These are phyloP conservation scores for Kwoniella heveanensis DNA, from an alignment of 768 basidiomycete species.

Conservation along the genomic window DNA sequence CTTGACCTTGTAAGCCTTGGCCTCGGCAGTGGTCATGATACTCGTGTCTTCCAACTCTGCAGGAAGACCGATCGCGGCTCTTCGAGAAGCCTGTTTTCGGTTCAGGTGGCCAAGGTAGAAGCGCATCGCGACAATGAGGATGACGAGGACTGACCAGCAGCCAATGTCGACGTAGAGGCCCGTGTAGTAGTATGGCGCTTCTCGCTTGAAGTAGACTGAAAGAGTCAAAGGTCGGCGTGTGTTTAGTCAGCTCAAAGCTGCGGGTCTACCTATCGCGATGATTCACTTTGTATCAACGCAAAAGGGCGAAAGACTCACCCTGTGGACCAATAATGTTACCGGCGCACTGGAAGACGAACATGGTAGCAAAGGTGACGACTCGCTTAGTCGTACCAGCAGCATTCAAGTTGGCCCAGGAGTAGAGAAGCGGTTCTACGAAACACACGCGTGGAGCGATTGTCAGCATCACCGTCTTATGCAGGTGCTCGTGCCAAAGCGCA, in stretches of 20 bases:
- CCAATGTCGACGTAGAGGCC: constrained; percentile 51
- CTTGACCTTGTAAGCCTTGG: constrained; percentile 43
- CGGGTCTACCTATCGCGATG: too few relatives aligned
- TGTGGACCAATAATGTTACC: constrained; percentile 47
- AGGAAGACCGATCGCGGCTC: constrained; percentile 44
- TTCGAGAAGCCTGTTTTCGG: constrained; percentile 37
- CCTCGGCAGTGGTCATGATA: constrained; percentile 47
- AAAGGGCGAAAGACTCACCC: constrained; percentile 3
- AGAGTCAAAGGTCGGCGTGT: neutral
- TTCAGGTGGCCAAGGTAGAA: constrained; percentile 45
- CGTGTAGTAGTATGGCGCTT: constrained; percentile 47
- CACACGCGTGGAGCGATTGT: too few relatives aligned
- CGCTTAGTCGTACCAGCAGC: constrained; percentile 49
- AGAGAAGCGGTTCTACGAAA: constrained; percentile 13
- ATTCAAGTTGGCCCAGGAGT: constrained; percentile 49
- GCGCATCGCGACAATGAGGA: constrained; percentile 43
- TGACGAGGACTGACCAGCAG: constrained; percentile 42
- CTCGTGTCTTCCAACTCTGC: constrained; percentile 46
- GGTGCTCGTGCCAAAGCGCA: too few relatives aligned
- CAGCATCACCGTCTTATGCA: constrained; percentile 1
- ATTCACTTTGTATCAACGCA: too few relatives aligned
- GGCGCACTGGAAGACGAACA: constrained; percentile 33
- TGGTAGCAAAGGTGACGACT: constrained; percentile 42
- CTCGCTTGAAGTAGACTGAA: constrained; percentile 43
- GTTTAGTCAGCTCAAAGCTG: neutral